phyloP scores from a whole-genome alignment of 441 rosid genomes.

The Melianthus villosus region DNA sequence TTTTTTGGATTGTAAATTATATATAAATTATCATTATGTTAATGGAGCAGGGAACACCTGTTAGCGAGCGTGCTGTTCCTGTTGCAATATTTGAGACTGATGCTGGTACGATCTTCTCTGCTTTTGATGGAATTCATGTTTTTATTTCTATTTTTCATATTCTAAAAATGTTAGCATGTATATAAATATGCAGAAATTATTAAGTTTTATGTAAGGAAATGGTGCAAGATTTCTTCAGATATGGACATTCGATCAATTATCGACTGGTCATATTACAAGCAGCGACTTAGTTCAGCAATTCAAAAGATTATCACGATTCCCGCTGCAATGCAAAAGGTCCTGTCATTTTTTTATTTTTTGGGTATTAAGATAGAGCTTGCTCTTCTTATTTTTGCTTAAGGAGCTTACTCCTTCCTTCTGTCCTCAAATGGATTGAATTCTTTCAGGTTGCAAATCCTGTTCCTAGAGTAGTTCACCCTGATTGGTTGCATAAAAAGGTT shows the following conservation, averaged over 20 bases:
- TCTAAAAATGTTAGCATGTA: no score
- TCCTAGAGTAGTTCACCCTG: conserved; percentile 94
- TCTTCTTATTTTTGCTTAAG: no score
- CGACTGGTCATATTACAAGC: conserved; percentile 94
- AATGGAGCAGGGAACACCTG: conserved; percentile 76
- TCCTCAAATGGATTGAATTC: conserved; percentile 15
- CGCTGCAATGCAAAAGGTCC: conserved; percentile 99
- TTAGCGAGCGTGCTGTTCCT: conserved; percentile 98
- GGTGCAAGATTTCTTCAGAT: conserved; percentile 82
- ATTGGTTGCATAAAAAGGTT: conserved; percentile 92
- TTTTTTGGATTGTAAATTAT: conserved; percentile 7
- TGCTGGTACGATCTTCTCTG: no score
- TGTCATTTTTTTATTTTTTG: conserved; percentile 10
- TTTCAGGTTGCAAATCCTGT: conserved; percentile 86
- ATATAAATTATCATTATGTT: conserved; percentile 12
- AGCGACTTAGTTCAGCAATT: conserved; percentile 82
- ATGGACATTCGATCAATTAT: conserved; percentile 66
- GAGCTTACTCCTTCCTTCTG: no score
- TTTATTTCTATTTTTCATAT: no score
- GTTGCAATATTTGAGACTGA: conserved; percentile 94
- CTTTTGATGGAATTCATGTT: no score
- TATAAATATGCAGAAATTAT: conserved; percentile 42
- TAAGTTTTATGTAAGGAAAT: conserved; percentile 64
- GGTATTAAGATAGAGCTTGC: conserved; percentile 7
- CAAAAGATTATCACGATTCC: conserved; percentile 94